phyloP scores from a whole-genome alignment of 164 flowering plant species.

The Magnolia changhungtana region DNA sequence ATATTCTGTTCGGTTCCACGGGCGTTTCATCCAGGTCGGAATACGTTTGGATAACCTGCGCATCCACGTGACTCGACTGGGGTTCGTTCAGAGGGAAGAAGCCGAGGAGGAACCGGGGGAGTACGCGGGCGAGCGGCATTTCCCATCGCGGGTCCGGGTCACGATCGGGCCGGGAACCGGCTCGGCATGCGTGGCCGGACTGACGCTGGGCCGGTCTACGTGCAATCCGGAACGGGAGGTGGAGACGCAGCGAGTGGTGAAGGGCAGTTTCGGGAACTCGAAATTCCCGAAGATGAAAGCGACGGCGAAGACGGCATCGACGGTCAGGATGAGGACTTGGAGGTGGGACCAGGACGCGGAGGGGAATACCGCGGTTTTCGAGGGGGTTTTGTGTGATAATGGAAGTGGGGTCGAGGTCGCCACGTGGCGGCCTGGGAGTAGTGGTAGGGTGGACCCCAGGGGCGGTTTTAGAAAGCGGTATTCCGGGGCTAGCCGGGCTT shows the following conservation, averaged over 20 bases:
- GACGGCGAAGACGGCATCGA: conserved; percentile 29
- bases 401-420: conserved; percentile 49
- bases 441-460: conserved; percentile 12
- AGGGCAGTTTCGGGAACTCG: conserved; percentile 52
- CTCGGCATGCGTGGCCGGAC: conserved; percentile 44
- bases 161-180: conserved; percentile 85
- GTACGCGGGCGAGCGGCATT: conserved; percentile 49
- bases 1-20: conserved; percentile 45
- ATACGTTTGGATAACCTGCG: conserved; percentile 76
- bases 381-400: conserved; percentile 52
- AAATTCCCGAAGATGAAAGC: conserved; percentile 39
- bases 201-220: conserved; percentile 79
- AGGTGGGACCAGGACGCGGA: conserved; percentile 84
- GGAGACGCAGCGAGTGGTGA: conserved; percentile 37
- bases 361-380: conserved; percentile 67
- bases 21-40: conserved; percentile 45
- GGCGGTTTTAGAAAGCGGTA: conserved; percentile 33
- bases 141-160: conserved; percentile 55
- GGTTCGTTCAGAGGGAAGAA: conserved; percentile 24
- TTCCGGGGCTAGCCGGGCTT: conserved; percentile 37
- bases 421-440: conserved; percentile 30
- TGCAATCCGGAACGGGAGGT: conserved; percentile 46
- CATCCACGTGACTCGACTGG: conserved; percentile 61
- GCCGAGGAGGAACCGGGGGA: conserved; percentile 29
- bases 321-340: conserved; percentile 57